A percentile compares a stretch with the other conserved stretches of the same genome.
phyloP scores from a whole-genome alignment of 2,329 filamentous ascomycete genomes.

The Diplodia mutila region DNA sequence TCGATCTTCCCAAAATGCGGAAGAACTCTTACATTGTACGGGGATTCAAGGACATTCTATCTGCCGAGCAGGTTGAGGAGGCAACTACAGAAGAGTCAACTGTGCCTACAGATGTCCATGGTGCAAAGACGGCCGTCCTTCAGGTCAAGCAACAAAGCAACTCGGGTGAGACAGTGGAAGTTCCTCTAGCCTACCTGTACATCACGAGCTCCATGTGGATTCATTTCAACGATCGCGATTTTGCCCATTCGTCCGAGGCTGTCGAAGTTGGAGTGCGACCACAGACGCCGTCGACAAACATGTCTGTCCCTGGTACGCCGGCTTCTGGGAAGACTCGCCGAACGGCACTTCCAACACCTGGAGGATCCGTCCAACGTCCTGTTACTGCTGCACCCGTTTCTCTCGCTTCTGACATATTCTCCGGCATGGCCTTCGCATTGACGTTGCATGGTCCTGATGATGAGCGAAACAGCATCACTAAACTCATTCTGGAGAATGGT shows the following conservation, averaged over 20 bases:
- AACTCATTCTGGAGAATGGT: conserved; percentile 70
- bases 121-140: conserved; percentile 46
- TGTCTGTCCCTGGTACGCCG: conserved; percentile 39
- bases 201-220: conserved; percentile 49
- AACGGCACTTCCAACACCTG: background rate
- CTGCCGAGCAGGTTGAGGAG: conserved; percentile 18
- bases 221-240: conserved; percentile 45
- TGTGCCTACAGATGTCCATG: conserved; percentile 47
- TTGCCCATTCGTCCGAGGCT: conserved; percentile 30
- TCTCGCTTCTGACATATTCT: conserved; percentile 60
- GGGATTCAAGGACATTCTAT: conserved; percentile 45
- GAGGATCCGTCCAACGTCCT: conserved; percentile 34
- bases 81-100: conserved; percentile 35
- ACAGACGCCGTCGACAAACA: conserved; percentile 20
- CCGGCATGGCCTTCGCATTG: conserved; percentile 84
- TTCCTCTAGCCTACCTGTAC: conserved; percentile 49
- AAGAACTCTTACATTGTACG: conserved; percentile 49
- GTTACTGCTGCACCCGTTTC: conserved; percentile 36
- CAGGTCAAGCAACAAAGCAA: conserved; percentile 42
- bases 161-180: conserved; percentile 37
- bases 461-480: conserved; percentile 62
- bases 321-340: conserved; percentile 54
- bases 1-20: conserved; percentile 50
- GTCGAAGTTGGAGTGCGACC: conserved; percentile 7
- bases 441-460: conserved; percentile 64